A percentile compares a stretch with the other conserved stretches of the same genome.
Evolutionary conservation across 176 grass and related monocot genomes (phyloP).

Genomic region (Oryza brachyantha): DNA sequence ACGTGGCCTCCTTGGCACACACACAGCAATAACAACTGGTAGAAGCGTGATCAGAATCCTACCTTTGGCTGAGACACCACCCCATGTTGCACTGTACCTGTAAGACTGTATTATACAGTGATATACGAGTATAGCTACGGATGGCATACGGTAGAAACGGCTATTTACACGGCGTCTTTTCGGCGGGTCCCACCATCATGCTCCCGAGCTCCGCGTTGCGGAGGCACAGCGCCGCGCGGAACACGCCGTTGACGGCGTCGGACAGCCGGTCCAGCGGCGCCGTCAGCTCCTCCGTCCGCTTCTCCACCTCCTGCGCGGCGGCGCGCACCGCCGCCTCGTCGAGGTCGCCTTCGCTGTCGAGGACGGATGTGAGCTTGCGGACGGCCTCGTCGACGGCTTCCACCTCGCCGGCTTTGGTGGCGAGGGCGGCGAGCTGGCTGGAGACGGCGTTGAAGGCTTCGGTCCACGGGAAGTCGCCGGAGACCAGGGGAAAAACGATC

Average conservation of each 20-base stretch:
- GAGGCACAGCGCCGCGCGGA: slow-evolving; percentile 55
- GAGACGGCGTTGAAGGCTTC: slow-evolving; percentile 59
- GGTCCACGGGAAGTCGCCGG: slow-evolving; percentile 49
- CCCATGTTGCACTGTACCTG: not conserved
- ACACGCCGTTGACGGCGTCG: slow-evolving; percentile 56
- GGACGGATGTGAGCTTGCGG: slow-evolving; percentile 11
- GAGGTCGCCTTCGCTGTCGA: not conserved
- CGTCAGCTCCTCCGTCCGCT: slow-evolving; percentile 53
- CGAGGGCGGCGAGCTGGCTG: slow-evolving; percentile 23
- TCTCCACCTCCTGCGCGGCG: slow-evolving; percentile 44
- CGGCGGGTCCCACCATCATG: slow-evolving; percentile 32
- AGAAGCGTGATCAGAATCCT: not conserved
- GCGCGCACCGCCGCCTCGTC: slow-evolving; percentile 24
- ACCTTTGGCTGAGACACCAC: not conserved
- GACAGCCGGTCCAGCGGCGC: slow-evolving; percentile 48
- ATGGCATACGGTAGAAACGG: not conserved
- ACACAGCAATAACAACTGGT: not conserved
- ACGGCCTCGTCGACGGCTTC: slow-evolving; percentile 50
- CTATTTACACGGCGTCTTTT: slow-evolving; percentile 33
- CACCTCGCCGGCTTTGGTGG: slow-evolving; percentile 24
- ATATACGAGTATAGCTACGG: not conserved
- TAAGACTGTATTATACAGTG: not conserved
- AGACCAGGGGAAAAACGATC: not conserved
- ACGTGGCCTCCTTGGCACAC: slow-evolving; percentile 13
- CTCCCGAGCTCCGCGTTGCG: slow-evolving; percentile 56